Conservation (phyloP, 202 grass and related monocot species). For the Panicum virgatum region DNA sequence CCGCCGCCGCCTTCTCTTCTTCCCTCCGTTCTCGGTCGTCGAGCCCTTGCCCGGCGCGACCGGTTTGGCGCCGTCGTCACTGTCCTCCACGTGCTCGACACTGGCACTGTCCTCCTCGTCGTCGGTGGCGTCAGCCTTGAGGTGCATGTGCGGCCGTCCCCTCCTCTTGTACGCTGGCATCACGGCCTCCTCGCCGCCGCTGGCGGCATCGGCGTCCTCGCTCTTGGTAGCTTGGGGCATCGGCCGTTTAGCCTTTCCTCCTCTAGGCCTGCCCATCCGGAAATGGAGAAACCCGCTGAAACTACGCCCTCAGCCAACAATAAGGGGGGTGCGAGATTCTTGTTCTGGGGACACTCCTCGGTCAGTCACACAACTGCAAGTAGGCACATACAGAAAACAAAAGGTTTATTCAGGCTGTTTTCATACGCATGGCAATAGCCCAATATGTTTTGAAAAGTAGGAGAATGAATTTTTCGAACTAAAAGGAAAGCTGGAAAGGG, state of each 20-base stretch:
- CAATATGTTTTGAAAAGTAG: not conserved
- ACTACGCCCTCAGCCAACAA: not conserved
- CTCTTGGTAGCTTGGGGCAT: slow-evolving; percentile 37
- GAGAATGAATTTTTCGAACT: too few species aligned
- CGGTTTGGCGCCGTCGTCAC: slow-evolving; percentile 30
- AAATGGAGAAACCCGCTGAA: not conserved
- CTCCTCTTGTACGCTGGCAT: slow-evolving; percentile 64
- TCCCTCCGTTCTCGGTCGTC: slow-evolving; percentile 46
- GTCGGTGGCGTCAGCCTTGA: slow-evolving; percentile 46
- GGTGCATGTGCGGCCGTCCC: slow-evolving; percentile 61
- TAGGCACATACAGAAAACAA: not conserved
- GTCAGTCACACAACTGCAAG: slow-evolving; percentile 38
- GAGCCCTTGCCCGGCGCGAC: not conserved
- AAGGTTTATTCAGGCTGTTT: not conserved
- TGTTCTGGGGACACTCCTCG: not conserved
- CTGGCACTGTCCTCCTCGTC: slow-evolving; percentile 47
- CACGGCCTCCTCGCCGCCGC: slow-evolving; percentile 61
- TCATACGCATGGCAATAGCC: not conserved
- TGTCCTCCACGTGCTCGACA: slow-evolving; percentile 37
- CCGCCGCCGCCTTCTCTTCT: slow-evolving; percentile 58
- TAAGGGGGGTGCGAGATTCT: not conserved
- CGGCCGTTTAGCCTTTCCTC: slow-evolving; percentile 62
- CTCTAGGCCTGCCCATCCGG: slow-evolving; percentile 69
- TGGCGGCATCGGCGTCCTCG: slow-evolving; percentile 54
- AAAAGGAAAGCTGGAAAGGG: not conserved